A percentile compares a stretch with the other conserved stretches of the same genome.
Conservation (phyloP, 2,329 filamentous ascomycete genomes). For the Diaporthe caulivora region DNA sequence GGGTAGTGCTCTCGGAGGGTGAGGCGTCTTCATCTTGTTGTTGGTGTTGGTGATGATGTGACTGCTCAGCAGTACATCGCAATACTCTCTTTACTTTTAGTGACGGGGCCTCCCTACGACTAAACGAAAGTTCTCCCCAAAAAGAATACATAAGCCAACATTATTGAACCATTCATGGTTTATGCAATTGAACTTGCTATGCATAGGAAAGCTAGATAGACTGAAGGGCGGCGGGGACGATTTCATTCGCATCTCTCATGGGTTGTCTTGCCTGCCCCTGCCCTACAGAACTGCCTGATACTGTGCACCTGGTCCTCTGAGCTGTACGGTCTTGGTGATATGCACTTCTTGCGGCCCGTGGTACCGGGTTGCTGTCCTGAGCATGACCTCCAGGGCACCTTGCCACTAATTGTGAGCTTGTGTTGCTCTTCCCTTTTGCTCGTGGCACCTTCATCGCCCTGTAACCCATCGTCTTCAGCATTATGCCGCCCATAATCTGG, state of each 20-base stretch:
- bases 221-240: neutral
- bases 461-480: neutral
- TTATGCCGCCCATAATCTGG: neutral
- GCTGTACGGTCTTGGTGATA: neutral
- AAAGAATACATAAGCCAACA: too few species aligned
- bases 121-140: too few species aligned
- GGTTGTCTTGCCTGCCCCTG: neutral
- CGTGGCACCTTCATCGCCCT: neutral
- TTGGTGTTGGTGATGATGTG: too few species aligned
- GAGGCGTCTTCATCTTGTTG: too few species aligned
- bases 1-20: too few species aligned
- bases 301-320: neutral
- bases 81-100: too few species aligned
- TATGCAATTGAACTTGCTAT: neutral
- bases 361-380: neutral
- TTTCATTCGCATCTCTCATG: neutral
- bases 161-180: too few species aligned
- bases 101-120: too few species aligned
- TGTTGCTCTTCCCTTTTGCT: constrained; percentile 1
- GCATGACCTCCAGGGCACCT: neutral
- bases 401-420: neutral
- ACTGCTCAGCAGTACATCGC: too few species aligned
- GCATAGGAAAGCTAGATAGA: neutral
- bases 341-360: too few species aligned
- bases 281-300: neutral